Evolutionary conservation across 768 basidiomycete species (phyloP), one percentile per base, ranked within the genome.

Genomic region (Exidia glandulosa): DNA sequence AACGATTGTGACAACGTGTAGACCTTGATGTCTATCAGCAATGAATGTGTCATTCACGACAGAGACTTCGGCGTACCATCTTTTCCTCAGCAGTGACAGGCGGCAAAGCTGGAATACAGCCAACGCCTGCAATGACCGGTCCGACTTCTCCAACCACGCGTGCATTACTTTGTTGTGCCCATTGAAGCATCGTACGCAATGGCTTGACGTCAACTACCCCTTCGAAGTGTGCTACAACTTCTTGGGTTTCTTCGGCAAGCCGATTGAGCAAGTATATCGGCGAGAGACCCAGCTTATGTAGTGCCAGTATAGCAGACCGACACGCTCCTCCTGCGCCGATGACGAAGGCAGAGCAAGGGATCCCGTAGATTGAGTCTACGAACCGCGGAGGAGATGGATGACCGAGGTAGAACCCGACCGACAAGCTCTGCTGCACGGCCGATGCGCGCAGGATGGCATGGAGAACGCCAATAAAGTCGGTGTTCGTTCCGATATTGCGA

Each of bases 291-390:
- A 75, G 66, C 58, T 71, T 63, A 65, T 76, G 70, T 13, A 79
- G 67, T 1, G 78, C 76, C 63, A 76, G 77, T 41, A 80, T 68
- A 3, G 78, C 78, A 3, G 78, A 76, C 34, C 78, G 74, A 59
- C 72, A 74, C 0, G 78, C 78, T 25, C 78, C 78, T 9, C 78
- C 78, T 13, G 78, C 78, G 10, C 78, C 78, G 60, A 80, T 75
- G 23, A 80, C 75, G 58, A 80, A 67, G 23, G 70, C 73, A 1
- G 68, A 69, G 32, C 66, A 57, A 3, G 25, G 31, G 10, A 23
- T 3, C 23, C 32, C 23, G 30, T 23, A 41, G 25, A 10, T 12
- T 23, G 37, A 10, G 36, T 16, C 5, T 25, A 36, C 34, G 25
- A 45, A 36, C 5, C 59, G 61, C 2, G 60, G 32, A 23, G 64